Evolutionary conservation across 371 early-diverging fungal species (phyloP).

Genomic region (Amoeboaphelidium protococcarum): DNA sequence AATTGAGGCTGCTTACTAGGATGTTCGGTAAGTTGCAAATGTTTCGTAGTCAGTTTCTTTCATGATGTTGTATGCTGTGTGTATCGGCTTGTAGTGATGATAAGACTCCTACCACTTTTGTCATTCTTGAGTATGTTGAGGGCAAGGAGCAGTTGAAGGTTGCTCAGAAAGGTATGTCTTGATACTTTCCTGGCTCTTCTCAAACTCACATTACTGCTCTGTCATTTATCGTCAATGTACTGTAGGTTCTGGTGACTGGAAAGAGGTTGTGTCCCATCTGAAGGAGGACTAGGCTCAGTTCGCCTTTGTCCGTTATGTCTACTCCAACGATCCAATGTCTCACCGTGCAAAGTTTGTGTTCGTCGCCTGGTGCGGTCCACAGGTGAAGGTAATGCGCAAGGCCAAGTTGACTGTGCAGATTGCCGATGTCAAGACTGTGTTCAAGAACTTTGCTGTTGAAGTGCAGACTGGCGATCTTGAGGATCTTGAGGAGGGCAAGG

Average conservation of each 20-base stretch:
- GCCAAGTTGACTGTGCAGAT: conserved; percentile 58
- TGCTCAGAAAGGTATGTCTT: too few relatives aligned
- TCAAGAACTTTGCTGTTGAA: conserved; percentile 42
- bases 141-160: conserved; percentile 21
- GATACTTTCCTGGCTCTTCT: too few relatives aligned
- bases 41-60: too few relatives aligned
- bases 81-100: not conserved
- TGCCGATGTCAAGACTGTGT: conserved; percentile 39
- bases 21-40: not conserved
- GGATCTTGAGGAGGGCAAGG: conserved; percentile 22
- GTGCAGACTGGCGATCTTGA: conserved; percentile 24
- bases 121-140: conserved; percentile 22
- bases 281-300: conserved; percentile 41
- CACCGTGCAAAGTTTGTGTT: conserved; percentile 38
- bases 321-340: conserved; percentile 10
- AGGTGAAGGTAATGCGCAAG: conserved; percentile 56
- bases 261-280: conserved; percentile 29
- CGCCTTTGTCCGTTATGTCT: conserved; percentile 30
- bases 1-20: not conserved
- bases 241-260: conserved; percentile 33
- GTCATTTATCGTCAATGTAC: too few relatives aligned
- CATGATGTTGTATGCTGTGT: not conserved
- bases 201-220: too few relatives aligned
- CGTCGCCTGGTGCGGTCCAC: conserved; percentile 47
- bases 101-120: not conserved